Conservation (phyloP, 108 stramenopile genomes). For the Skeletonema potamos region DNA sequence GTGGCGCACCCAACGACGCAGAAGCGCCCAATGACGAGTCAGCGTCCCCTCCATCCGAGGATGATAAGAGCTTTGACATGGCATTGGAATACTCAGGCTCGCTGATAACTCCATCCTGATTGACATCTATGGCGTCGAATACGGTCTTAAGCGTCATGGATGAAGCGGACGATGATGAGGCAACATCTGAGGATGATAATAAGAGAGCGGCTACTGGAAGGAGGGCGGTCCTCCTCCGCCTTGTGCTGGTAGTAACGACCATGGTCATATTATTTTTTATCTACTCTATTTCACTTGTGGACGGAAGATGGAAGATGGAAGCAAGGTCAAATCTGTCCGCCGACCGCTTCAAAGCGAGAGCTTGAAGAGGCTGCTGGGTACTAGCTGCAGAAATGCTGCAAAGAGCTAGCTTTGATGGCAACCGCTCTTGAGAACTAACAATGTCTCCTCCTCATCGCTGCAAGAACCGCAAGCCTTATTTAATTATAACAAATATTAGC, state of each 20-base stretch:
- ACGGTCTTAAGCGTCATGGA: background rate
- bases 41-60: background rate
- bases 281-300: too few relatives aligned
- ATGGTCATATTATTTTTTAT: too few relatives aligned
- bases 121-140: background rate
- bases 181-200: background rate
- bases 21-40: background rate
- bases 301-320: too few relatives aligned
- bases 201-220: background rate
- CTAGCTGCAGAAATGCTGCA: too few relatives aligned
- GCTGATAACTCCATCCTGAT: background rate
- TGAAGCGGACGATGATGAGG: background rate
- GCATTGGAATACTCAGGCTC: constrained; percentile 4
- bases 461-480: constrained; percentile 38
- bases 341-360: background rate
- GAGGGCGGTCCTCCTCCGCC: background rate
- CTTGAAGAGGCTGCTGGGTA: too few relatives aligned
- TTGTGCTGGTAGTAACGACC: background rate
- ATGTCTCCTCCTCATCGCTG: constrained; percentile 2
- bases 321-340: background rate
- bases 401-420: too few relatives aligned
- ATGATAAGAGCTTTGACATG: background rate
- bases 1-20: constrained; percentile 15
- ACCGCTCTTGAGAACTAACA: background rate
- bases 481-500: constrained; percentile 80